Conservation (phyloP, 2,329 filamentous ascomycete species). For the Diaporthe sp. region DNA sequence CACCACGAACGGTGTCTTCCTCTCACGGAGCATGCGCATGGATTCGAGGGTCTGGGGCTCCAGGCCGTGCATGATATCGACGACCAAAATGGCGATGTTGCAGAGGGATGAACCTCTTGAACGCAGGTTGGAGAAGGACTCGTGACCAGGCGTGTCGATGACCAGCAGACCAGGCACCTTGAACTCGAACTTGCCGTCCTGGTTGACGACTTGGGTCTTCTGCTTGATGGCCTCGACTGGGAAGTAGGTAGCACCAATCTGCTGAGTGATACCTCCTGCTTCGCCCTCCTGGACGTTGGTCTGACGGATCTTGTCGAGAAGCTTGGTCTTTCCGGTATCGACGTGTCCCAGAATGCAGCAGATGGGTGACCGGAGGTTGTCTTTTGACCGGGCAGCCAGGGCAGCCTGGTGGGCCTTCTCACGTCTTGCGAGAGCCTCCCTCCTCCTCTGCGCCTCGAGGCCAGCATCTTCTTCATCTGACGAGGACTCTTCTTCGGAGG, state of each 20-base stretch:
- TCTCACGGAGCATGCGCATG: conserved; percentile 91
- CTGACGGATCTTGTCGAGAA: conserved; percentile 97
- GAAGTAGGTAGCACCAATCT: conserved; percentile 99
- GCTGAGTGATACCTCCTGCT: conserved; percentile 99
- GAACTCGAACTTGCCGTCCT: conserved; percentile 91
- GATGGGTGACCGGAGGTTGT: conserved; percentile 96
- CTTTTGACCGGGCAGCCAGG: conserved; percentile 89
- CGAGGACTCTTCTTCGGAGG: conserved; percentile 74
- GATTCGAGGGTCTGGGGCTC: conserved; percentile 98
- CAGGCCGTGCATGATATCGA: conserved; percentile 99
- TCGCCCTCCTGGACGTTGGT: conserved; percentile 99
- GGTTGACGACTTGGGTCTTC: conserved; percentile 95
- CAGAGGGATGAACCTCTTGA: conserved; percentile 98
- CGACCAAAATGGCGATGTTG: conserved; percentile 98
- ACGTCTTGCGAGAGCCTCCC: conserved; percentile 88
- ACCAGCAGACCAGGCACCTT: conserved; percentile 97
- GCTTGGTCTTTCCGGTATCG: conserved; percentile 99
- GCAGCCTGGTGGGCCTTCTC: conserved; percentile 94
- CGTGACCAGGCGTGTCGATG: conserved; percentile 99
- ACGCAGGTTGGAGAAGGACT: conserved; percentile 98
- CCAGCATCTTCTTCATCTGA: conserved; percentile 78
- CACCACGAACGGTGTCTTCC: conserved; percentile 98
- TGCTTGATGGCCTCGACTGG: conserved; percentile 91
- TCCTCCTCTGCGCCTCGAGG: conserved; percentile 80
- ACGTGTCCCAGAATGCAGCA: conserved; percentile 99